These are phyloP conservation scores for Coriolopsis trogii DNA, from an alignment of 1,284 basidiomycete species.

Conservation along the genomic window DNA sequence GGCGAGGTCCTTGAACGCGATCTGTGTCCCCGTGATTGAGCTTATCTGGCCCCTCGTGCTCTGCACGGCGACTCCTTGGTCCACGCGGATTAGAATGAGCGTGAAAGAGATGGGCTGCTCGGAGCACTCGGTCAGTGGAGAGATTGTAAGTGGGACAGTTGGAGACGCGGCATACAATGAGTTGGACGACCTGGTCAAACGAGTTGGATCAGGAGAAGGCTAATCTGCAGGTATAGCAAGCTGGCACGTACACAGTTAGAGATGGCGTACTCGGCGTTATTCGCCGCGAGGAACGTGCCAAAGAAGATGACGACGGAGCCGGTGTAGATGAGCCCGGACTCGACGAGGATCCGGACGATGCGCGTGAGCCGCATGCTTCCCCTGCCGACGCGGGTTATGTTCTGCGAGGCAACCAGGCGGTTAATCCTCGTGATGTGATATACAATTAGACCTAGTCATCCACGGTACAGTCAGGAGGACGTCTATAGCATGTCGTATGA, in stretches of 20 bases:
- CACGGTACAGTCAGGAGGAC: too few species aligned
- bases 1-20: too few species aligned
- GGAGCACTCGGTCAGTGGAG: too few species aligned
- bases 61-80: background rate
- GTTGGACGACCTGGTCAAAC: slow-evolving; percentile 4
- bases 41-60: too few species aligned
- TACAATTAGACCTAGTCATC: slow-evolving; percentile 42
- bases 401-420: background rate
- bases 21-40: too few species aligned
- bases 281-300: background rate
- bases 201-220: too few species aligned
- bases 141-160: background rate
- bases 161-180: background rate
- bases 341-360: slow-evolving; percentile 8
- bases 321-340: slow-evolving; percentile 11
- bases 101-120: slow-evolving; percentile 2
- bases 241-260: slow-evolving; percentile 4
- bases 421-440: slow-evolving; percentile 36
- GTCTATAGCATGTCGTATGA: too few species aligned
- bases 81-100: background rate
- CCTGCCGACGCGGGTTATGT: background rate
- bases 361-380: background rate
- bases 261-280: slow-evolving; percentile 5
- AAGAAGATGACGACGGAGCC: slow-evolving; percentile 1
- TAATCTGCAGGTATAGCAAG: too few species aligned